Evolutionary conservation across 2,329 filamentous ascomycete species (phyloP).

Genomic region (Aureobasidium subglaciale): DNA sequence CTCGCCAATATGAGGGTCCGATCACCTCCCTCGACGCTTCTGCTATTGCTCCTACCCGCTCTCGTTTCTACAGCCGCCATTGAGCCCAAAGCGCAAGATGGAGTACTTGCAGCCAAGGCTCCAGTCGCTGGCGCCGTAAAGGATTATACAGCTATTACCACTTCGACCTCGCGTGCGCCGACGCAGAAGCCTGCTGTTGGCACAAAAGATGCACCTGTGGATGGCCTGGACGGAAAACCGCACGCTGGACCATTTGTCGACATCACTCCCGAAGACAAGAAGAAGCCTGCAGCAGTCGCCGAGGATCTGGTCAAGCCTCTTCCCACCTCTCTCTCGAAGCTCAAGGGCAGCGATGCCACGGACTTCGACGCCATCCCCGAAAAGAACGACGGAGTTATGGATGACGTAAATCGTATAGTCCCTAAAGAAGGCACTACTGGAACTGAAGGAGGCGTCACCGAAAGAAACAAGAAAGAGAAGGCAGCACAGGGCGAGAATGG

Average conservation of each 20-base stretch:
- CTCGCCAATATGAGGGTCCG: constrained; percentile 49
- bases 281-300: constrained; percentile 19
- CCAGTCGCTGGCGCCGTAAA: constrained; percentile 22
- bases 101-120: constrained; percentile 22
- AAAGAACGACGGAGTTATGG: constrained; percentile 78
- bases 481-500: constrained; percentile 57
- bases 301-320: constrained; percentile 25
- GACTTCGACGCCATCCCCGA: constrained; percentile 39
- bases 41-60: constrained; percentile 55
- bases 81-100: constrained; percentile 9
- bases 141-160: constrained; percentile 22
- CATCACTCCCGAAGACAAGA: constrained; percentile 30
- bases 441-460: constrained; percentile 80
- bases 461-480: constrained; percentile 72
- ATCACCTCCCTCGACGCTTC: constrained; percentile 39
- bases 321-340: constrained; percentile 26
- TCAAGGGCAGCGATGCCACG: constrained; percentile 42
- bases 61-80: constrained; percentile 42
- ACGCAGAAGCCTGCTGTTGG: constrained; percentile 32
- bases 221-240: constrained; percentile 88
- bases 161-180: constrained; percentile 4
- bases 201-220: constrained; percentile 78
- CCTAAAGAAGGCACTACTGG: constrained; percentile 83
- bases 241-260: constrained; percentile 77
- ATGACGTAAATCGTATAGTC: constrained; percentile 67